Percentiles rank a stretch among this genome's conserved stretches.
Evolutionary conservation across 768 basidiomycete genomes (phyloP).

Genomic region (Macrolepiota albuminosa): DNA sequence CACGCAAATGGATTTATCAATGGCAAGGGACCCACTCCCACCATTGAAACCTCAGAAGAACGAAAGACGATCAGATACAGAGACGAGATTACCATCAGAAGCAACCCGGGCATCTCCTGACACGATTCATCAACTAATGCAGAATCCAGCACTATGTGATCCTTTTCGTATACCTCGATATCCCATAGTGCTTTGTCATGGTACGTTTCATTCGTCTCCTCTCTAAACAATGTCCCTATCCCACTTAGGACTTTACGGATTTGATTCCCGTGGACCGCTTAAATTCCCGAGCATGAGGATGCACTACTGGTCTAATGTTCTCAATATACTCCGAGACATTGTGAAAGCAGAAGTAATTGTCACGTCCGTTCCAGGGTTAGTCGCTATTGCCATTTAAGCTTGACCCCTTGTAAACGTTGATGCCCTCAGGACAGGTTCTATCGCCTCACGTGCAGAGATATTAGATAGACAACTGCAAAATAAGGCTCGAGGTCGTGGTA

Average conservation of each 20-base stretch:
- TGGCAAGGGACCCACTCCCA: constrained; percentile 16
- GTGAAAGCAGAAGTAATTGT: constrained; percentile 95
- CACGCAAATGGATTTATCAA: constrained; percentile 13
- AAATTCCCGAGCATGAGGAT: constrained; percentile 79
- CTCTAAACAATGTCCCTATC: constrained; percentile 1
- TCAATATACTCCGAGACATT: constrained; percentile 71
- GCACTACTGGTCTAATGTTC: constrained; percentile 93
- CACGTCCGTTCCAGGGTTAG: constrained; percentile 89
- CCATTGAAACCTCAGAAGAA: constrained; percentile 12
- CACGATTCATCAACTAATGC: constrained; percentile 65
- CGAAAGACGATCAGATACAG: constrained; percentile 5
- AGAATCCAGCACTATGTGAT: constrained; percentile 73
- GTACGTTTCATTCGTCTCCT: constrained; percentile 35
- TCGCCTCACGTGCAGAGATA: constrained; percentile 71
- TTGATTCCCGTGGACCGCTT: constrained; percentile 82
- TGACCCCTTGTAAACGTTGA: neutral
- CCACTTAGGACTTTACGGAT: constrained; percentile 81
- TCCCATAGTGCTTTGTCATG: constrained; percentile 95
- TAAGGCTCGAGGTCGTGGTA: constrained; percentile 65
- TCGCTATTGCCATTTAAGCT: neutral
- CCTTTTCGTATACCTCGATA: constrained; percentile 77
- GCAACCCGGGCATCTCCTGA: constrained; percentile 31
- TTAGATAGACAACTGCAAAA: constrained; percentile 68
- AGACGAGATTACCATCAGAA: constrained; percentile 14
- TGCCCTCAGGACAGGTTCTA: constrained; percentile 74